Evolutionary conservation across 805 yeast genomes (phyloP).

Genomic region (Kazachstania viticola): DNA sequence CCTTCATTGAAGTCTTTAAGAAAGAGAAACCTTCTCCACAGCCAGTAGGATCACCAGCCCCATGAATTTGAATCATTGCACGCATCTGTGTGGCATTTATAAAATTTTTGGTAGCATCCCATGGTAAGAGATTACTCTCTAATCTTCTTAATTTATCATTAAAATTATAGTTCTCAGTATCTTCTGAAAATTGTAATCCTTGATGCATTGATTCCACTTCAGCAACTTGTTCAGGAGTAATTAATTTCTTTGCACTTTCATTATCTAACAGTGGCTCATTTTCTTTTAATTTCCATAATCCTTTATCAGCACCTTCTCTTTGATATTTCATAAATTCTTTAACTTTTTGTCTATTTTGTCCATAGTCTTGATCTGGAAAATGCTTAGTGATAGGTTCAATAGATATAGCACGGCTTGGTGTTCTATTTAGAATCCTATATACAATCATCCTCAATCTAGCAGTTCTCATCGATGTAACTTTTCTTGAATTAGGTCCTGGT

Average conservation of each 20-base stretch:
- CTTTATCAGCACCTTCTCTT: slow-evolving; percentile 87
- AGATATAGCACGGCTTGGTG: slow-evolving; percentile 58
- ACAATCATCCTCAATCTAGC: slow-evolving; percentile 91
- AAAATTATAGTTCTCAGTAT: slow-evolving; percentile 46
- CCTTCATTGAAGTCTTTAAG: slow-evolving; percentile 86
- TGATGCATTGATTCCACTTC: slow-evolving; percentile 84
- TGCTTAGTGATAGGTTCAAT: slow-evolving; percentile 84
- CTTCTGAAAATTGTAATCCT: slow-evolving; percentile 83
- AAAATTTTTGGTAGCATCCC: slow-evolving; percentile 90
- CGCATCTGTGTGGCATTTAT: slow-evolving; percentile 91
- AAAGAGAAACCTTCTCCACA: slow-evolving; percentile 83
- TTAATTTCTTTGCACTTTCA: slow-evolving; percentile 69
- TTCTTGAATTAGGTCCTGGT: slow-evolving; percentile 96
- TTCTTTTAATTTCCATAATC: slow-evolving; percentile 81
- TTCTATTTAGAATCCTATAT: slow-evolving; percentile 70
- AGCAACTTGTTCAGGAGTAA: slow-evolving; percentile 83
- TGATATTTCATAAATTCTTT: slow-evolving; percentile 98
- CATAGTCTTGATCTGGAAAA: slow-evolving; percentile 94
- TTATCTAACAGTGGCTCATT: slow-evolving; percentile 58
- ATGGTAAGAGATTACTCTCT: slow-evolving; percentile 81
- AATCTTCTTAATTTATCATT: slow-evolving; percentile 44
- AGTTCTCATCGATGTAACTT: slow-evolving; percentile 85
- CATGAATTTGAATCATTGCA: slow-evolving; percentile 90
- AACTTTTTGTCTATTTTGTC: slow-evolving; percentile 90
- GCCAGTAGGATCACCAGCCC: slow-evolving; percentile 92